phyloP scores from a whole-genome alignment of 2,329 filamentous ascomycete species.

The Colletotrichum destructivum region DNA sequence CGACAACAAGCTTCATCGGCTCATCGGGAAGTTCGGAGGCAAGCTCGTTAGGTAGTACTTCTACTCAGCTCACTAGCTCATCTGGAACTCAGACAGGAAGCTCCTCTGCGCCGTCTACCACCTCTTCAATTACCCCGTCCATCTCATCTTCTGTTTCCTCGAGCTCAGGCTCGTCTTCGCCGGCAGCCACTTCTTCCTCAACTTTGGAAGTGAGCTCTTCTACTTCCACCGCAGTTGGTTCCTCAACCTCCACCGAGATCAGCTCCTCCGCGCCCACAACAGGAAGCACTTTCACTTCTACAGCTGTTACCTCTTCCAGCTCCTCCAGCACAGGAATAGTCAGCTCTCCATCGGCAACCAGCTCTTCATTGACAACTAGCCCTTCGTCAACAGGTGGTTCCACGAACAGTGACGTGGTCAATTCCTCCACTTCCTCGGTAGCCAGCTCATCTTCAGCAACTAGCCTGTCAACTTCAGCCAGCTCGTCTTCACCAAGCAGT shows the following conservation, averaged over 20 bases:
- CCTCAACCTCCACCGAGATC: too few species aligned
- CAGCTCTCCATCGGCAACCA: background rate
- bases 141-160: background rate
- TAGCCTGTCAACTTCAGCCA: too few species aligned
- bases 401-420: background rate
- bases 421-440: background rate
- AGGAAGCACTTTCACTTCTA: too few species aligned
- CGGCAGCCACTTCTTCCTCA: too few species aligned
- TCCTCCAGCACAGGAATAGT: background rate
- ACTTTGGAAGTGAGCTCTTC: too few species aligned
- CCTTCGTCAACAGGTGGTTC: background rate
- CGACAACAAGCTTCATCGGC: too few species aligned
- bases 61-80: background rate
- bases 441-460: background rate
- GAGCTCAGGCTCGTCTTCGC: background rate
- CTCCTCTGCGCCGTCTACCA: background rate
- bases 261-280: background rate
- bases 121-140: background rate
- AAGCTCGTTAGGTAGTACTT: background rate
- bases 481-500: too few species aligned
- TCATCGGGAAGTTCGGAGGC: too few species aligned
- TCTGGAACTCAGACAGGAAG: background rate
- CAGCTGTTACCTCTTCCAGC: background rate
- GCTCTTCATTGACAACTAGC: background rate
- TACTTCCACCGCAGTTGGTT: too few species aligned